Evolutionary conservation across 2,329 filamentous ascomycete species (phyloP).

Genomic region (Dactylonectria estremocensis): DNA sequence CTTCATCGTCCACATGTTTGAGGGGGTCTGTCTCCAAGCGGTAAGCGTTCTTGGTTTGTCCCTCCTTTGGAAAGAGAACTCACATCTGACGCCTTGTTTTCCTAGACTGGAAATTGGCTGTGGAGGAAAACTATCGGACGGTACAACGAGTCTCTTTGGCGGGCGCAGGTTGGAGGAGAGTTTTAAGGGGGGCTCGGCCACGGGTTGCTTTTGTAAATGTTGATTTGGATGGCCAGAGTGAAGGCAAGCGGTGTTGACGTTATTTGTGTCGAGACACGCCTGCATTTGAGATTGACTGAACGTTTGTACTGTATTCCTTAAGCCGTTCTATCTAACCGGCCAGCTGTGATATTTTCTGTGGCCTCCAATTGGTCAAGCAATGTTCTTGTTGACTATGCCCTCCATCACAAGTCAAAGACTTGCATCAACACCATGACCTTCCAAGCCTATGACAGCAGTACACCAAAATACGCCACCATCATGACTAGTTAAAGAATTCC

Average conservation of each 20-base stretch:
- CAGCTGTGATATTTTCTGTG: neutral
- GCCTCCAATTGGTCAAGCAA: neutral
- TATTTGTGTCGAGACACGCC: neutral
- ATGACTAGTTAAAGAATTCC: neutral
- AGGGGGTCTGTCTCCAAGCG: conserved; percentile 20
- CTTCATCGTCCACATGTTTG: conserved; percentile 28
- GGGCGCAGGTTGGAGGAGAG: conserved; percentile 25
- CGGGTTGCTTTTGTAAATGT: neutral
- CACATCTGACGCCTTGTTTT: neutral
- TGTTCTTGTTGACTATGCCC: neutral
- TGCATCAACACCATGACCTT: neutral
- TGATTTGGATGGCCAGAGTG: neutral
- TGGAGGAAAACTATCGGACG: conserved; percentile 28
- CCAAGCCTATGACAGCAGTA: neutral
- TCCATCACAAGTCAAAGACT: neutral
- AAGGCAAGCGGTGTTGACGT: neutral
- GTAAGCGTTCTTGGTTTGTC: conserved; percentile 2
- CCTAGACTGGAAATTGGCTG: conserved; percentile 23
- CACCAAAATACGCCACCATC: too few relatives aligned
- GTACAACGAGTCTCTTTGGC: conserved; percentile 19
- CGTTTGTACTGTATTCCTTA: neutral
- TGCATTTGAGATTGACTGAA: neutral
- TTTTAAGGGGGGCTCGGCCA: conserved; percentile 1
- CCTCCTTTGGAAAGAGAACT: neutral
- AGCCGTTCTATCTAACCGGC: neutral